Evolutionary conservation across 495 filamentous ascomycete genomes (phyloP).

Genomic region (Tuber brumale): DNA sequence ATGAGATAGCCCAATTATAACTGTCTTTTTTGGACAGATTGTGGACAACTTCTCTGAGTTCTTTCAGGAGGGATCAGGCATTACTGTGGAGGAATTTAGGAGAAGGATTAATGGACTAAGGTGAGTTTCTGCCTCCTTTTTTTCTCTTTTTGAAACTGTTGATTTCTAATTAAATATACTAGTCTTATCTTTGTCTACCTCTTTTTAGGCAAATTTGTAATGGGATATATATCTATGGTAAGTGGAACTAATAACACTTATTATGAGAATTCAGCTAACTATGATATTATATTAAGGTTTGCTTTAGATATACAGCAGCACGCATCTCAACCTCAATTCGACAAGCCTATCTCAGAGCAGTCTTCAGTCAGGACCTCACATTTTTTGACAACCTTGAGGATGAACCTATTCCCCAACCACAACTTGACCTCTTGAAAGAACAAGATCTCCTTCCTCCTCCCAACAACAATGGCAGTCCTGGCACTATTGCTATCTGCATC

Average conservation of each 20-base stretch:
- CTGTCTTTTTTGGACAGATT: slow-evolving; percentile 41
- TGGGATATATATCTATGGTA: slow-evolving; percentile 54
- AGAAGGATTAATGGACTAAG: slow-evolving; percentile 33
- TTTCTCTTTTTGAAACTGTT: background rate
- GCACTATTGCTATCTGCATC: slow-evolving; percentile 50
- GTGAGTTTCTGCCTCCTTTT: slow-evolving; percentile 7
- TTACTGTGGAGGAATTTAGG: slow-evolving; percentile 33
- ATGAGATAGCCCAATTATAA: slow-evolving; percentile 37
- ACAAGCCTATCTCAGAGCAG: slow-evolving; percentile 48
- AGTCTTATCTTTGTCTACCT: slow-evolving; percentile 51
- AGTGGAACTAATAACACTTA: background rate
- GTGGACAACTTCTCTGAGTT: slow-evolving; percentile 20
- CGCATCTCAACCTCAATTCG: slow-evolving; percentile 53
- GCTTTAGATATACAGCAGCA: slow-evolving; percentile 52
- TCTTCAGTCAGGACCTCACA: slow-evolving; percentile 51
- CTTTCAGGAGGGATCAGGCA: slow-evolving; percentile 16
- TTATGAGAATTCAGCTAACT: slow-evolving; percentile 29
- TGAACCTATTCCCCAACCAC: background rate
- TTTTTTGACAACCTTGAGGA: slow-evolving; percentile 46
- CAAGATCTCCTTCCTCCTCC: slow-evolving; percentile 9
- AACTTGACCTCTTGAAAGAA: background rate
- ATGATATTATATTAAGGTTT: slow-evolving; percentile 42
- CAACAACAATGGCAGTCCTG: slow-evolving; percentile 28
- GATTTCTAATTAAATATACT: background rate
- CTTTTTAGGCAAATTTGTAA: slow-evolving; percentile 53